Evolutionary conservation across 2,329 filamentous ascomycete species (phyloP).

Genomic region (Penicillium vulpinum): DNA sequence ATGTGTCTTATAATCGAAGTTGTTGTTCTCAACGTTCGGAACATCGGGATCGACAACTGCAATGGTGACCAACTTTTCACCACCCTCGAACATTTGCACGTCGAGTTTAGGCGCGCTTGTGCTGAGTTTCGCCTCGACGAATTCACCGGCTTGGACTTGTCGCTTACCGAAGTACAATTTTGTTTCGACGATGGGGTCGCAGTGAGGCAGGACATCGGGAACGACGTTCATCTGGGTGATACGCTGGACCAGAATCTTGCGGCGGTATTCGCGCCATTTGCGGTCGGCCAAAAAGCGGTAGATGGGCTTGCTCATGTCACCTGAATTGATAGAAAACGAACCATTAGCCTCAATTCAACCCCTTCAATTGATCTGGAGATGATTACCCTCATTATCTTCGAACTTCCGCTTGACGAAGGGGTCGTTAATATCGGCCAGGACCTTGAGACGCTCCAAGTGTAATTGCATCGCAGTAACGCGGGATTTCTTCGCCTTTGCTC

Average conservation of each 20-base stretch:
- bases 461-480: conserved; percentile 69
- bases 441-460: conserved; percentile 76
- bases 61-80: conserved; percentile 78
- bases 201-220: conserved; percentile 79
- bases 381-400: conserved; percentile 80
- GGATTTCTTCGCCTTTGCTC: conserved; percentile 64
- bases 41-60: conserved; percentile 89
- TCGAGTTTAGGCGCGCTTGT: conserved; percentile 72
- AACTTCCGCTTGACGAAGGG: conserved; percentile 90
- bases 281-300: conserved; percentile 85
- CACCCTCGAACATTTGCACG: conserved; percentile 81
- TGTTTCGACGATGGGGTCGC: conserved; percentile 77
- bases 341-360: conserved; percentile 21
- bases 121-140: conserved; percentile 72
- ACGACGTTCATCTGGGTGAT: conserved; percentile 83
- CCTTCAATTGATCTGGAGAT: not conserved
- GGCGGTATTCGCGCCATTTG: conserved; percentile 84
- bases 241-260: conserved; percentile 77
- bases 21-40: conserved; percentile 71
- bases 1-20: conserved; percentile 79
- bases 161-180: conserved; percentile 74
- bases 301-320: conserved; percentile 93
- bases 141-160: conserved; percentile 72
- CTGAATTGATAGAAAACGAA: conserved; percentile 48
- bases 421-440: conserved; percentile 91